A percentile compares a stretch with the other conserved stretches of the same genome.
These are phyloP conservation scores for Penicillium sp. DNA, from an alignment of 2,329 filamentous ascomycete genomes.

Conservation along the genomic window DNA sequence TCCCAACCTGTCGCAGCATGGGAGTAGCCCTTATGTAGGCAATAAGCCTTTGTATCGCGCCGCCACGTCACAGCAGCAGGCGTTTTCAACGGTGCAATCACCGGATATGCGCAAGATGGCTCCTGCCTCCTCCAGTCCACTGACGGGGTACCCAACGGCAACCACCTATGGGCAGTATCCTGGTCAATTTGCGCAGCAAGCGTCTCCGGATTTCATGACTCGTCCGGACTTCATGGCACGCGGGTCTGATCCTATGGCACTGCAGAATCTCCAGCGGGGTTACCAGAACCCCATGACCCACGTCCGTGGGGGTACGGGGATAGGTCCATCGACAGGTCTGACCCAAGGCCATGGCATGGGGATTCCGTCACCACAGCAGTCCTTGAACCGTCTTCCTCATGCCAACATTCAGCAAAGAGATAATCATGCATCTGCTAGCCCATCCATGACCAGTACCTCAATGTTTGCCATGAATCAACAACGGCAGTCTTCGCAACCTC, in stretches of 20 bases:
- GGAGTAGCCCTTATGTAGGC: constrained; percentile 17
- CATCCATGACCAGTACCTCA: constrained; percentile 19
- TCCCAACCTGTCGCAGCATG: constrained; percentile 22
- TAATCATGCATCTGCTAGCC: constrained; percentile 15
- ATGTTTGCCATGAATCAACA: constrained; percentile 21
- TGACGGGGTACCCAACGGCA: constrained; percentile 26
- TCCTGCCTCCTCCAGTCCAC: constrained; percentile 24
- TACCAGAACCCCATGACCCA: constrained; percentile 28
- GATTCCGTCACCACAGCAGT: constrained; percentile 29
- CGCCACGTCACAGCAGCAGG: constrained; percentile 20
- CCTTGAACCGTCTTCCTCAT: constrained; percentile 25
- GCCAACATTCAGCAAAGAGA: constrained; percentile 18
- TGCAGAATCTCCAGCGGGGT: constrained; percentile 27
- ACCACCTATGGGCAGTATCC: constrained; percentile 24
- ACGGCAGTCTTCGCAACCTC: constrained; percentile 17
- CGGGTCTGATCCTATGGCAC: constrained; percentile 22
- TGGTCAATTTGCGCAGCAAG: constrained; percentile 24
- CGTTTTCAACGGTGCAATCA: constrained; percentile 20
- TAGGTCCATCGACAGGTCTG: constrained; percentile 24
- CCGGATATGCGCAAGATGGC: constrained; percentile 32
- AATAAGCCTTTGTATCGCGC: constrained; percentile 25
- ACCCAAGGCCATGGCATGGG: constrained; percentile 25
- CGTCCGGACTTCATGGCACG: constrained; percentile 23
- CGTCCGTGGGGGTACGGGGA: constrained; percentile 22
- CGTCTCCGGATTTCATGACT: constrained; percentile 25